Evolutionary conservation across 768 basidiomycete species (phyloP).

Genomic region (Clavulina sp.): DNA sequence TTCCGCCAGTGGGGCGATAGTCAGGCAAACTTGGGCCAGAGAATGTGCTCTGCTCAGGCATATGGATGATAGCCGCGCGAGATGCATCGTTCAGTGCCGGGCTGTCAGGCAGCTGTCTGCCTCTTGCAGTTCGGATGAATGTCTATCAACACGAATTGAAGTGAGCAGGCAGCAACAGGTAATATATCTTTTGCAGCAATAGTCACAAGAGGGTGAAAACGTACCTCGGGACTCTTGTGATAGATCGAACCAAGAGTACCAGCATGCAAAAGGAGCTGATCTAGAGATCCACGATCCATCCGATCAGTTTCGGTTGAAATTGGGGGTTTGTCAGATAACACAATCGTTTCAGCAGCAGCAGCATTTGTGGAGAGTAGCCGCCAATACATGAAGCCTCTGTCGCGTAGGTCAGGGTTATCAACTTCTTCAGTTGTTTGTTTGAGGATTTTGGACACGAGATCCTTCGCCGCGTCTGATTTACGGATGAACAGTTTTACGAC

Average conservation of each 20-base stretch:
- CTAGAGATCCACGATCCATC: conserved; percentile 92
- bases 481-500: conserved; percentile 92
- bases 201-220: conserved; percentile 9
- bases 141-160: conserved; percentile 41
- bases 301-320: conserved; percentile 97
- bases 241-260: conserved; percentile 91
- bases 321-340: conserved; percentile 81
- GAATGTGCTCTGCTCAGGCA: background rate
- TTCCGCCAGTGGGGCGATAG: background rate
- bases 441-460: conserved; percentile 82
- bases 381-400: conserved; percentile 99
- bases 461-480: conserved; percentile 74
- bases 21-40: background rate
- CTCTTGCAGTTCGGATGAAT: conserved; percentile 79
- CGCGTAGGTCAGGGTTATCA: conserved; percentile 93
- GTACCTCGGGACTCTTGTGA: conserved; percentile 90
- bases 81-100: conserved; percentile 79
- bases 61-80: conserved; percentile 33
- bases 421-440: conserved; percentile 97
- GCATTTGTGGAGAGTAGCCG: conserved; percentile 89
- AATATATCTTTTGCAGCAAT: conserved; percentile 4
- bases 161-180: background rate
- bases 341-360: conserved; percentile 70
- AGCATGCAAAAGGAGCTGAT: conserved; percentile 85
- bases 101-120: conserved; percentile 69